Evolutionary conservation across 2,329 filamentous ascomycete species (phyloP).

Genomic region (Colletotrichum paranaense): DNA sequence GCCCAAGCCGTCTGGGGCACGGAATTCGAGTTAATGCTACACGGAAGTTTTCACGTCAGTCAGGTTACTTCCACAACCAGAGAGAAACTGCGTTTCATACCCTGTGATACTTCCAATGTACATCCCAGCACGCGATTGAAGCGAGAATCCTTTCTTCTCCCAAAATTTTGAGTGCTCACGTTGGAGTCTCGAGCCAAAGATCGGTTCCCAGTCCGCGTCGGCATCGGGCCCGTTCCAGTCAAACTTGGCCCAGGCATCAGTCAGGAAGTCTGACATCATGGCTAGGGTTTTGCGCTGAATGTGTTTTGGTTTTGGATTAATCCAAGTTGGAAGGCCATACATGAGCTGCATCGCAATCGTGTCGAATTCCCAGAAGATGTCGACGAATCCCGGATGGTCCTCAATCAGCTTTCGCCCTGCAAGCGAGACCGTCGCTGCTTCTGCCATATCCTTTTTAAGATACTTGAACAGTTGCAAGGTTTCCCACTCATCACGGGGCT

Average conservation of each 20-base stretch:
- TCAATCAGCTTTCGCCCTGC: slow-evolving; percentile 40
- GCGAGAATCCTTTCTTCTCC: slow-evolving; percentile 34
- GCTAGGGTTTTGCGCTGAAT: slow-evolving; percentile 27
- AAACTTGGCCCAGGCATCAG: slow-evolving; percentile 32
- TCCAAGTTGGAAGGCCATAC: slow-evolving; percentile 38
- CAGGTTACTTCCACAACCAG: too few species aligned
- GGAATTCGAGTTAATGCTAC: slow-evolving; percentile 41
- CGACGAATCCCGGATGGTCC: slow-evolving; percentile 40
- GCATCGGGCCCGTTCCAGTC: slow-evolving; percentile 35
- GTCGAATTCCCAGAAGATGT: slow-evolving; percentile 42
- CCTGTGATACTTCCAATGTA: slow-evolving; percentile 6
- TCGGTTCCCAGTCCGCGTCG: slow-evolving; percentile 43
- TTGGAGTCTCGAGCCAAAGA: slow-evolving; percentile 40
- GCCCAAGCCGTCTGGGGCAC: slow-evolving; percentile 43
- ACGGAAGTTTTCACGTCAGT: neutral
- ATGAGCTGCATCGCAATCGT: slow-evolving; percentile 35
- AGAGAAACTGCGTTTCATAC: neutral
- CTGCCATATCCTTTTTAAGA: slow-evolving; percentile 37
- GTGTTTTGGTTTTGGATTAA: slow-evolving; percentile 35
- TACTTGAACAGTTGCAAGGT: slow-evolving; percentile 36
- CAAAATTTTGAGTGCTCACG: slow-evolving; percentile 38
- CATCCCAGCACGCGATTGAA: slow-evolving; percentile 27
- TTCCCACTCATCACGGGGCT: slow-evolving; percentile 33
- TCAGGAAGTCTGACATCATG: slow-evolving; percentile 22
- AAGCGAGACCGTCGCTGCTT: slow-evolving; percentile 37